Conservation (phyloP, 164 flowering plant genomes). For the Aristolochia contorta region DNA sequence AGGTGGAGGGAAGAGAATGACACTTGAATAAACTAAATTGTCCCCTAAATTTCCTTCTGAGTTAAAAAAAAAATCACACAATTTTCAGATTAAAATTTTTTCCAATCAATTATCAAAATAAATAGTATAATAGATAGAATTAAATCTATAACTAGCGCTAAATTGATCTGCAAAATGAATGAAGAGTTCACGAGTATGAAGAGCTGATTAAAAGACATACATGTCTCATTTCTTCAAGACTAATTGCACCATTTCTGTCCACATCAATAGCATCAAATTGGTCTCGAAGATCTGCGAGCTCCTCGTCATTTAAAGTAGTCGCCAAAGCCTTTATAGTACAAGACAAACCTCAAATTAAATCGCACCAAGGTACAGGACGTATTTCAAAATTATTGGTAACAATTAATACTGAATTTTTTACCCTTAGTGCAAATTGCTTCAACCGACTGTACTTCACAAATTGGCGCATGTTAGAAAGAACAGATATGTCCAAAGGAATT, state of each 20-base stretch:
- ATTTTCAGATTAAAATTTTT: background rate
- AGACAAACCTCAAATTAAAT: background rate
- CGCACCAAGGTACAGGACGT: background rate
- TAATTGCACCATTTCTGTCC: slow-evolving; percentile 86
- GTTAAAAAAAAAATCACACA: no score
- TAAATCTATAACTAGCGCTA: no score
- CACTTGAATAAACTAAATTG: no score
- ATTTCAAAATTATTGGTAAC: background rate
- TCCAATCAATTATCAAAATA: no score
- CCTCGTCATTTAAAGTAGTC: slow-evolving; percentile 76
- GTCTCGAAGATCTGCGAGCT: slow-evolving; percentile 72
- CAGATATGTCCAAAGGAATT: slow-evolving; percentile 93
- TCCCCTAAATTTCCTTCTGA: no score
- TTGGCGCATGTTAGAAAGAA: slow-evolving; percentile 78
- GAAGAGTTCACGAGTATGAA: no score
- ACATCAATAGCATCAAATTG: slow-evolving; percentile 97
- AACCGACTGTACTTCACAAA: slow-evolving; percentile 91
- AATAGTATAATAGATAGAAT: no score
- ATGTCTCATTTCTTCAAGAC: slow-evolving; percentile 98
- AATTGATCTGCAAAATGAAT: no score
- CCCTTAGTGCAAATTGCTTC: slow-evolving; percentile 94
- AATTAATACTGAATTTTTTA: slow-evolving; percentile 16
- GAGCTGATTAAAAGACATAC: slow-evolving; percentile 19
- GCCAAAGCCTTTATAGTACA: slow-evolving; percentile 67
- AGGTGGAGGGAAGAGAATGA: no score